phyloP scores from a whole-genome alignment of 495 filamentous ascomycete genomes.

The Thermothielavioides terrestris region DNA sequence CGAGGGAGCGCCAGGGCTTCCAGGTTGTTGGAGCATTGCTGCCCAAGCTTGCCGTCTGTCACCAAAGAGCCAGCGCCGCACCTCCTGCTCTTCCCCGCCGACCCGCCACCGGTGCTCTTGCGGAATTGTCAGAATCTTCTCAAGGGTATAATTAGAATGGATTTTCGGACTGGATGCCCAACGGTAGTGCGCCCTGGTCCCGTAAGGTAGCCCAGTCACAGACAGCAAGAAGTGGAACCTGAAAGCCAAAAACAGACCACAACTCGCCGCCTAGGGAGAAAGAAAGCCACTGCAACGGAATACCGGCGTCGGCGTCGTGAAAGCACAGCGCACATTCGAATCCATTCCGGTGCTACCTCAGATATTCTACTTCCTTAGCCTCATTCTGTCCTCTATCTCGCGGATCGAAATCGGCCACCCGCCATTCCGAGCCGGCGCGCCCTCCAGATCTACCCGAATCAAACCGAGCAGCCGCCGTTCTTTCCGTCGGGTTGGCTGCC shows the following conservation, averaged over 20 bases:
- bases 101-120: conserved; percentile 1
- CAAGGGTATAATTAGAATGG: conserved; percentile 35
- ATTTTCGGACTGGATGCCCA: conserved; percentile 24
- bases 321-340: not conserved
- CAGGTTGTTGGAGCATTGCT: conserved; percentile 44
- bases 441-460: conserved; percentile 16
- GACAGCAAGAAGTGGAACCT: conserved; percentile 8
- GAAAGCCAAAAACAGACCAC: not conserved
- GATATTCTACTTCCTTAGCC: not conserved
- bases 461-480: conserved; percentile 11
- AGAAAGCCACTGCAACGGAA: too few relatives aligned
- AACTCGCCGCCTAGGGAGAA: not conserved
- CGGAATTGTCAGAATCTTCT: conserved; percentile 8
- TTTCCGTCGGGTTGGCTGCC: too few relatives aligned
- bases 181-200: conserved; percentile 14
- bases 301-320: not conserved
- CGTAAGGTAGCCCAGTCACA: conserved; percentile 20
- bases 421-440: conserved; percentile 7
- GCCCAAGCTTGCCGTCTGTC: conserved; percentile 32
- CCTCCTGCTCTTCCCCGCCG: not conserved
- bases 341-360: too few relatives aligned
- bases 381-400: not conserved
- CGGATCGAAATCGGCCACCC: conserved; percentile 1
- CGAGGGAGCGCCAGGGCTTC: conserved; percentile 28
- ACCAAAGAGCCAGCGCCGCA: conserved; percentile 2